Percentiles rank a stretch among this genome's conserved stretches.
Conservation (phyloP, 2,329 filamentous ascomycete species). For the Neurospora sp. region DNA sequence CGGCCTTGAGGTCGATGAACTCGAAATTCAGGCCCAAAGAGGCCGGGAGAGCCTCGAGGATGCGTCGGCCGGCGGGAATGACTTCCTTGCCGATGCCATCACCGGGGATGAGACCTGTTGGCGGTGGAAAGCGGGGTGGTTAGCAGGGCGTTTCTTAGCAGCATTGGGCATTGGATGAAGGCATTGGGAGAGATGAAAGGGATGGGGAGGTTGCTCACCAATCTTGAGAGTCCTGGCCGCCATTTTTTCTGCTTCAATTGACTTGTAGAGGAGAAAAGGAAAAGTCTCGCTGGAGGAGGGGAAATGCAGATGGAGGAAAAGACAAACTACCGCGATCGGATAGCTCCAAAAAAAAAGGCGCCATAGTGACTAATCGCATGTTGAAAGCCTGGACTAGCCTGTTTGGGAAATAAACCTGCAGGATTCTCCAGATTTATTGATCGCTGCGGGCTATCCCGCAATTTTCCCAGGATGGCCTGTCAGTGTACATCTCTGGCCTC, state of each 20-base stretch:
- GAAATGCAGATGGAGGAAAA: not conserved
- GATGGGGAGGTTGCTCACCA: constrained; percentile 35
- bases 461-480: not conserved
- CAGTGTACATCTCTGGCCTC: not conserved
- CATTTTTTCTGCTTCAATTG: constrained; percentile 36
- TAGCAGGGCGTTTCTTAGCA: not conserved
- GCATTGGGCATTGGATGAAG: not conserved
- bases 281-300: not conserved
- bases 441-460: not conserved
- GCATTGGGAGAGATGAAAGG: not conserved
- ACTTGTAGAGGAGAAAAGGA: not conserved
- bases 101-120: constrained; percentile 81
- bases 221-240: constrained; percentile 58
- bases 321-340: not conserved
- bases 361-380: not conserved
- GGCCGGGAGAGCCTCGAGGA: constrained; percentile 87
- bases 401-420: not conserved
- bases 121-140: not conserved
- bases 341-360: not conserved
- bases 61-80: constrained; percentile 83
- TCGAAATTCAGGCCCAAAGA: constrained; percentile 89
- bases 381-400: not conserved
- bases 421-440: not conserved
- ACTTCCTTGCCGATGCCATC: constrained; percentile 98
- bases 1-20: constrained; percentile 86